phyloP scores from a whole-genome alignment of 139 green algal genomes.

The Chlorella ohadii region DNA sequence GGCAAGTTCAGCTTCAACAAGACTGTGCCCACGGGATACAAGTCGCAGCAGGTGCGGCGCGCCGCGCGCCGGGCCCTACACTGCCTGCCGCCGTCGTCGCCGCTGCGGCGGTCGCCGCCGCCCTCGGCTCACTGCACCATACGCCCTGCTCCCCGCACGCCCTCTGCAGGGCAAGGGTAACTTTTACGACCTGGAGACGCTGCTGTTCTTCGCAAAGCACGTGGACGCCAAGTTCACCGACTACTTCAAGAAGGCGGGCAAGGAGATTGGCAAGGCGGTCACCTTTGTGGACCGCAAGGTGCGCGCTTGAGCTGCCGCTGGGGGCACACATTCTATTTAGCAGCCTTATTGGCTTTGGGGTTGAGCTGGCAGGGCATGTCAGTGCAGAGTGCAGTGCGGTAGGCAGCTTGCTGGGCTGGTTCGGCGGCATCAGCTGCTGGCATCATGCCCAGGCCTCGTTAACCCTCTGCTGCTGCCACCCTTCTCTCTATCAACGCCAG shows the following conservation, averaged over 20 bases:
- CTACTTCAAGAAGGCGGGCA: background rate
- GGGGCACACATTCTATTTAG: too few relatives aligned
- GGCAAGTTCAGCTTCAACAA: constrained; percentile 36
- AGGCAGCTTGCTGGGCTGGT: too few relatives aligned
- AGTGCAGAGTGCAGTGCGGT: too few relatives aligned
- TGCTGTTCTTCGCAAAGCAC: constrained; percentile 47
- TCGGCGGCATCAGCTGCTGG: too few relatives aligned
- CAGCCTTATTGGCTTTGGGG: too few relatives aligned
- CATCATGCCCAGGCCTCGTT: too few relatives aligned
- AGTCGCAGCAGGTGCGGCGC: constrained; percentile 29
- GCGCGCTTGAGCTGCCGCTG: too few relatives aligned
- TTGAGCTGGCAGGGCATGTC: too few relatives aligned
- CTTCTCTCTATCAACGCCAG: background rate
- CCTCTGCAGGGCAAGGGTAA: constrained; percentile 42
- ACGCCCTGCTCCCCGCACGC: background rate
- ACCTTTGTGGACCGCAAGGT: constrained; percentile 43
- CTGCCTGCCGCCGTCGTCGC: background rate
- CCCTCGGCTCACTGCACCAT: background rate
- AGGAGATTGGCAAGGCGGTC: constrained; percentile 3
- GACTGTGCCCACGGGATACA: constrained; percentile 45
- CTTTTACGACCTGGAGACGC: constrained; percentile 44
- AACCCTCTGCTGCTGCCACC: background rate
- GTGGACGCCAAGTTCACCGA: constrained; percentile 28
- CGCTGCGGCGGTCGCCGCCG: too few relatives aligned
- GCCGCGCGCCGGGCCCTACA: background rate